Conservation (phyloP, 176 grass and related monocot genomes). For the Guadua angustifolia region DNA sequence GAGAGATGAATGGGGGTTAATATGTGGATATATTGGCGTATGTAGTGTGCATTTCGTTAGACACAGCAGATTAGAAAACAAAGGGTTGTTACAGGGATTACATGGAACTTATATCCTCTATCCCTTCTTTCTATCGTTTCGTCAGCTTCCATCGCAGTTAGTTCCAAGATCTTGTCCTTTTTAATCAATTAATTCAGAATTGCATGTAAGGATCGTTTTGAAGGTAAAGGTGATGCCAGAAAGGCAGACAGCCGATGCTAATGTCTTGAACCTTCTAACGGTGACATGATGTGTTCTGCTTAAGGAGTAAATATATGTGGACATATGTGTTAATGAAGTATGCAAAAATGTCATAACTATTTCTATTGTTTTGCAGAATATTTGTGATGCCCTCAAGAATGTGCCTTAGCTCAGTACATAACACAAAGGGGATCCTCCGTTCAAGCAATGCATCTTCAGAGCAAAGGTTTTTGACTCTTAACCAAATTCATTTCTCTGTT, state of each 20-base stretch:
- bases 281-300: background rate
- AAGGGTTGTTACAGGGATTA: background rate
- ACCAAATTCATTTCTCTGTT: background rate
- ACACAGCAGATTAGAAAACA: background rate
- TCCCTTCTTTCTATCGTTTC: background rate
- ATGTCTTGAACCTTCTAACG: slow-evolving; percentile 2
- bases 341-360: background rate
- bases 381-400: slow-evolving; percentile 92
- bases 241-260: slow-evolving; percentile 16
- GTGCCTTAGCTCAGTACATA: slow-evolving; percentile 85
- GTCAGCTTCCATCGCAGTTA: background rate
- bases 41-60: background rate
- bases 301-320: background rate
- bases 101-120: background rate
- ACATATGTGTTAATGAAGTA: background rate
- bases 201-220: background rate
- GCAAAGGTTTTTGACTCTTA: slow-evolving; percentile 46
- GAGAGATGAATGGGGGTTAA: background rate
- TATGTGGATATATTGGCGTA: background rate
- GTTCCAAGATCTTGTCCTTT: background rate
- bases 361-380: slow-evolving; percentile 52
- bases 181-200: background rate
- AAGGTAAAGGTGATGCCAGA: background rate
- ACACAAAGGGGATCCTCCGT: slow-evolving; percentile 68
- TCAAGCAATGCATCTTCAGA: slow-evolving; percentile 49